A percentile compares a stretch with the other conserved stretches of the same genome.
phyloP scores from a whole-genome alignment of 345 rosid species.

The Camelina sativa region DNA sequence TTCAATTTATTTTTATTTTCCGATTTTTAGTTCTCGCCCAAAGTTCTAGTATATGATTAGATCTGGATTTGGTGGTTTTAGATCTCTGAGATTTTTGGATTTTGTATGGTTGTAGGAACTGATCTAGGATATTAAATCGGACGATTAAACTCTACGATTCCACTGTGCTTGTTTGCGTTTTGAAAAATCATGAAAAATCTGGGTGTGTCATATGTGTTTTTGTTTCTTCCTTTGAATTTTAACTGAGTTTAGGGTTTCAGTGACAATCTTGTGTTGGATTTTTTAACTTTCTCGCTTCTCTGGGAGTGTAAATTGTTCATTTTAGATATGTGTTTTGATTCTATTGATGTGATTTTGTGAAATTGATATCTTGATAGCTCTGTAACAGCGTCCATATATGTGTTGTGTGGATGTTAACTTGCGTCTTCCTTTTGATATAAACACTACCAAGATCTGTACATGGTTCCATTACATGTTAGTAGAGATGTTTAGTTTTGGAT shows the following conservation, averaged over 20 bases:
- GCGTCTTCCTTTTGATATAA: neutral
- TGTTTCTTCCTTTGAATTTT: neutral
- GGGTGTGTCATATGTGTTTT: neutral
- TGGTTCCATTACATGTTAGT: neutral
- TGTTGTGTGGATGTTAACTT: neutral
- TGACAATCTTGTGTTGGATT: neutral
- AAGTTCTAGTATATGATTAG: neutral
- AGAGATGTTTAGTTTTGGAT: constrained; percentile 4
- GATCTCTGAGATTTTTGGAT: constrained; percentile 40
- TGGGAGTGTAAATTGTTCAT: constrained; percentile 8
- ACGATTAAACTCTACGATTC: constrained; percentile 1
- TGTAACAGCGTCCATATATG: neutral
- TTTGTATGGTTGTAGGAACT: constrained; percentile 17
- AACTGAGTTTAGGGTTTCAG: constrained; percentile 26
- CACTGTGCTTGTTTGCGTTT: constrained; percentile 6
- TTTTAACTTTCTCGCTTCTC: neutral
- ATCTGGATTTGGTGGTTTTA: constrained; percentile 37
- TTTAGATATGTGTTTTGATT: constrained; percentile 17
- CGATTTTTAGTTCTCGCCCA: constrained; percentile 16
- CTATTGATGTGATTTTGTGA: neutral
- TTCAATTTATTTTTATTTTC: constrained; percentile 1
- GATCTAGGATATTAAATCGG: constrained; percentile 22
- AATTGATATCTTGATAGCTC: neutral
- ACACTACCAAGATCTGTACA: constrained; percentile 8
- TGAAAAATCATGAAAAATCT: constrained; percentile 8